Percentiles rank a stretch among this genome's conserved stretches.
These are phyloP conservation scores for Craterostigma plantagineum DNA, from an alignment of 257 asterid genomes.

Conservation along the genomic window DNA sequence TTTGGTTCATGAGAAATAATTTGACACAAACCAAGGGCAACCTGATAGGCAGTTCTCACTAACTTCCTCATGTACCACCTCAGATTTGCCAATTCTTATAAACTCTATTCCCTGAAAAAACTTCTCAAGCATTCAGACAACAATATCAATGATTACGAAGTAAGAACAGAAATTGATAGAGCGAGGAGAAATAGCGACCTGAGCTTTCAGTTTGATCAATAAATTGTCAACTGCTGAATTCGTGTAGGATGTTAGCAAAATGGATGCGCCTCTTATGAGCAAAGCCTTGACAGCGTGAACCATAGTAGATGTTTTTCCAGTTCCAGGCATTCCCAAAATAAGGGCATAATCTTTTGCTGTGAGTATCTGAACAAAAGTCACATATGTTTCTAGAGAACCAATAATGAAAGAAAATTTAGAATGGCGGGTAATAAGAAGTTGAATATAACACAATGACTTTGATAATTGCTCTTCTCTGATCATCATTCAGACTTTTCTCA, in stretches of 20 bases:
- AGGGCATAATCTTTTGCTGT: constrained; percentile 80
- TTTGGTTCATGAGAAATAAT: constrained; percentile 5
- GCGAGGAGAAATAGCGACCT: not conserved
- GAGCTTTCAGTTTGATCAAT: constrained; percentile 31
- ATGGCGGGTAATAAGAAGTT: not conserved
- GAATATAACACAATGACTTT: constrained; percentile 31
- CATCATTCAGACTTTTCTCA: constrained; percentile 71
- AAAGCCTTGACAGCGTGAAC: constrained; percentile 97
- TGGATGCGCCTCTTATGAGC: constrained; percentile 88
- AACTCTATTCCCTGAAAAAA: constrained; percentile 71
- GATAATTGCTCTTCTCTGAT: constrained; percentile 83
- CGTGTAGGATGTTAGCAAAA: constrained; percentile 97
- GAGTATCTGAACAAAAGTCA: constrained; percentile 44
- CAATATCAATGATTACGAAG: too few relatives aligned
- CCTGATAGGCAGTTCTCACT: constrained; percentile 71
- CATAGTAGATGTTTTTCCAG: constrained; percentile 95
- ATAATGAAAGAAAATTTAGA: not conserved
- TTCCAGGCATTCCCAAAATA: constrained; percentile 98
- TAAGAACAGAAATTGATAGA: too few relatives aligned
- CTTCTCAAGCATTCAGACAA: constrained; percentile 8
- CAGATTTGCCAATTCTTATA: constrained; percentile 77
- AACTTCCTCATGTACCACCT: constrained; percentile 72
- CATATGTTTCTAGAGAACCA: not conserved
- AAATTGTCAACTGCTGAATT: constrained; percentile 92
- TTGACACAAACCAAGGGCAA: constrained; percentile 13